These are phyloP conservation scores for Neofusicoccum sp. DNA, from an alignment of 2,329 filamentous ascomycete species.

Conservation along the genomic window DNA sequence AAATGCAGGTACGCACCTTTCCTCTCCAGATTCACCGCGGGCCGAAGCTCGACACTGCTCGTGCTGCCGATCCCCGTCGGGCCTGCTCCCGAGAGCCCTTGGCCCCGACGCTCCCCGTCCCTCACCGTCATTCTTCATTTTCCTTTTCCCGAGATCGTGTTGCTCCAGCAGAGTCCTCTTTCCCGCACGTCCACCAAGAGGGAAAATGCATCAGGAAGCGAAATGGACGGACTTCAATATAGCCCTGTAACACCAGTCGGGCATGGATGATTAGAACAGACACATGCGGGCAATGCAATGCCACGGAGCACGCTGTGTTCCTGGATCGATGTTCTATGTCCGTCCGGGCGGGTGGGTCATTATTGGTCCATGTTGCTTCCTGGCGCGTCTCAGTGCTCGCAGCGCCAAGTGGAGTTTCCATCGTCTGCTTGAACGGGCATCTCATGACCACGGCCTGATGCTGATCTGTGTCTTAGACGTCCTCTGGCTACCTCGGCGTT, in stretches of 20 bases:
- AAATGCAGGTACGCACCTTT: slow-evolving; percentile 69
- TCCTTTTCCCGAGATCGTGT: background rate
- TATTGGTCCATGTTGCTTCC: background rate
- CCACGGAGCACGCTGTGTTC: background rate
- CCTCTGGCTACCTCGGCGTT: slow-evolving; percentile 65
- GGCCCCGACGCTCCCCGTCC: background rate
- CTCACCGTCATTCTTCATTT: slow-evolving; percentile 7
- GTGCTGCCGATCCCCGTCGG: slow-evolving; percentile 10
- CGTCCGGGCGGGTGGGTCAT: background rate
- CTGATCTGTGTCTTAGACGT: slow-evolving; percentile 41
- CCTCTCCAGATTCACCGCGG: slow-evolving; percentile 12
- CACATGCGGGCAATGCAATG: background rate
- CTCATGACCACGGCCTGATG: background rate
- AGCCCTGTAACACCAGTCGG: background rate
- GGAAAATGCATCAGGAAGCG: slow-evolving; percentile 7
- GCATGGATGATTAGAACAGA: background rate
- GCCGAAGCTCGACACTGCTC: background rate
- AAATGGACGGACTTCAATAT: slow-evolving; percentile 1
- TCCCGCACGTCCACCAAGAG: background rate
- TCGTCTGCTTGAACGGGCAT: background rate
- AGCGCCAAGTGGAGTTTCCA: background rate
- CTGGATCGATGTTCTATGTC: background rate
- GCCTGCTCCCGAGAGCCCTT: background rate
- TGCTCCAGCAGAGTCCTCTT: background rate
- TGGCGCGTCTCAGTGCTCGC: background rate